Conservation (phyloP, 306 rosid genomes). For the Heteromeles arbutifolia region DNA sequence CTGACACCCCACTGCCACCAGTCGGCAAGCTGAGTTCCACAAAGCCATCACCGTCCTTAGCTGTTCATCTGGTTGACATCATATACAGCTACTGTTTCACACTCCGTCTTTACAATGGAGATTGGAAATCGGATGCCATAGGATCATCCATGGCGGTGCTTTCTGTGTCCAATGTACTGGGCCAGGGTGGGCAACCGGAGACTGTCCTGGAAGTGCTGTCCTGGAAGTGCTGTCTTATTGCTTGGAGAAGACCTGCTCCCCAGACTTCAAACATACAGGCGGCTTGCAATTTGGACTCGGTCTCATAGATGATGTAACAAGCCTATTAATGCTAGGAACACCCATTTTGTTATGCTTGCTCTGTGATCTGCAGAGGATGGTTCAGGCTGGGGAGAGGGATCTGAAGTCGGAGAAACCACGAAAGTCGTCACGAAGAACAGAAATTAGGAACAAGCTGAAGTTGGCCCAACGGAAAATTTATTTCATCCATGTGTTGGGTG, state of each 20-base stretch:
- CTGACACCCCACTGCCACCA: constrained; percentile 60
- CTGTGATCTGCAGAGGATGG: constrained; percentile 52
- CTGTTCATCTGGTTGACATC: constrained; percentile 74
- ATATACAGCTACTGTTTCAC: constrained; percentile 75
- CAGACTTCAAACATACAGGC: constrained; percentile 57
- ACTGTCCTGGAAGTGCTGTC: no score
- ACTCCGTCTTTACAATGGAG: constrained; percentile 88
- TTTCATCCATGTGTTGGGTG: constrained; percentile 87
- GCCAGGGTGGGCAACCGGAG: constrained; percentile 61
- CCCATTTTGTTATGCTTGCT: constrained; percentile 62
- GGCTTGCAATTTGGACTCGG: constrained; percentile 65
- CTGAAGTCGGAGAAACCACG: constrained; percentile 44
- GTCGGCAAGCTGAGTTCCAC: constrained; percentile 63
- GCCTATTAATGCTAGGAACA: constrained; percentile 45
- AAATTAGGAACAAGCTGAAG: constrained; percentile 50
- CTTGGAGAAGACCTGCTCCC: constrained; percentile 76
- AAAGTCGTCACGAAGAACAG: constrained; percentile 20
- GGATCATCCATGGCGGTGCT: constrained; percentile 65
- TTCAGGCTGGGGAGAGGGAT: constrained; percentile 59
- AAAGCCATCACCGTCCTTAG: constrained; percentile 71
- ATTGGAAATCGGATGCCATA: constrained; percentile 68
- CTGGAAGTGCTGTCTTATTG: constrained; percentile 63
- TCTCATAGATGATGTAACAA: constrained; percentile 55
- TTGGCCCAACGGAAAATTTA: constrained; percentile 59
- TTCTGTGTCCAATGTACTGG: constrained; percentile 69